Evolutionary conservation across 2,329 filamentous ascomycete species (phyloP).

Genomic region (Scedosporium boydii): DNA sequence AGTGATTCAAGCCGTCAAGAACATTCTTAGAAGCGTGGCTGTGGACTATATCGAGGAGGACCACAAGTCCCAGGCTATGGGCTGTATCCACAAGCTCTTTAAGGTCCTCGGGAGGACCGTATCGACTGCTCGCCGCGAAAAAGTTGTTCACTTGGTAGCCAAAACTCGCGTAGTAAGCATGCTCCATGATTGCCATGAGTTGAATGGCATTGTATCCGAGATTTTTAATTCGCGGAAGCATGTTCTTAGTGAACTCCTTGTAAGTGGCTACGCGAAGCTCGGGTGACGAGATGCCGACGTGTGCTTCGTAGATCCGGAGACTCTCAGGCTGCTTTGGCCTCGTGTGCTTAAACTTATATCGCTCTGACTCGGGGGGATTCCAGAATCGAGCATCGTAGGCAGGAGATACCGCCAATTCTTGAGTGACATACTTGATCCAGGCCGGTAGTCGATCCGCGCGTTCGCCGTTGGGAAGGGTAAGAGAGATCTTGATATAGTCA

Average conservation of each 20-base stretch:
- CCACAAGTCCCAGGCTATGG: slow-evolving; percentile 80
- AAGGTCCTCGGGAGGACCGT: slow-evolving; percentile 85
- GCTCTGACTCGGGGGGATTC: slow-evolving; percentile 74
- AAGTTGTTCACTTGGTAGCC: slow-evolving; percentile 99
- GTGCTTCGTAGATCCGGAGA: slow-evolving; percentile 94
- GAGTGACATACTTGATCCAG: slow-evolving; percentile 96
- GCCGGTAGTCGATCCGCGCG: slow-evolving; percentile 81
- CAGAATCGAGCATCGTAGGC: slow-evolving; percentile 94
- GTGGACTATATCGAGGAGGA: slow-evolving; percentile 92
- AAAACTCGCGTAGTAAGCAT: slow-evolving; percentile 98
- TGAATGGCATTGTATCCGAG: slow-evolving; percentile 97
- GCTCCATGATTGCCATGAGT: slow-evolving; percentile 98
- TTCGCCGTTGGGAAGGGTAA: slow-evolving; percentile 70
- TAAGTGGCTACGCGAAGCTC: slow-evolving; percentile 85
- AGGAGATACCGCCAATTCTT: slow-evolving; percentile 81
- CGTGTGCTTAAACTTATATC: slow-evolving; percentile 75
- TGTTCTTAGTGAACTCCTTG: slow-evolving; percentile 91
- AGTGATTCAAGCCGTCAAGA: slow-evolving; percentile 87
- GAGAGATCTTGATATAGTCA: slow-evolving; percentile 54
- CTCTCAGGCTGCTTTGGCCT: slow-evolving; percentile 77
- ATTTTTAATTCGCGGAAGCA: slow-evolving; percentile 81
- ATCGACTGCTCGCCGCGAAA: slow-evolving; percentile 93
- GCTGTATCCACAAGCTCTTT: slow-evolving; percentile 96
- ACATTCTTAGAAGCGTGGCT: slow-evolving; percentile 98
- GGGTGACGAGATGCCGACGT: slow-evolving; percentile 92